A percentile compares a stretch with the other conserved stretches of the same genome.
phyloP scores from a whole-genome alignment of 352 stramenopile species.

The Lagenidium sp. region DNA sequence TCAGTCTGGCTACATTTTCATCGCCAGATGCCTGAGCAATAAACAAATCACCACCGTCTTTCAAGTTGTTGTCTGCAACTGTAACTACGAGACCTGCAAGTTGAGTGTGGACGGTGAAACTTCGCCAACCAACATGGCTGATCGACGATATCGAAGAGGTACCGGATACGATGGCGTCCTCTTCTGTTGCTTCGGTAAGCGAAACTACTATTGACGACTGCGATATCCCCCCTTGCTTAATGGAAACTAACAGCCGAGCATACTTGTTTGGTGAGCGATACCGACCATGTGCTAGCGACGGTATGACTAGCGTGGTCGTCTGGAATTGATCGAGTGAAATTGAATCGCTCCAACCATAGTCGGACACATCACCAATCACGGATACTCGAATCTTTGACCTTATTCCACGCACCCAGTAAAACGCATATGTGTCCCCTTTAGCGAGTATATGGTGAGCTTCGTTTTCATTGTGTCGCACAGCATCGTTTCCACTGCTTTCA shows the following conservation, averaged over 20 bases:
- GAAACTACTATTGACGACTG: conserved; percentile 64
- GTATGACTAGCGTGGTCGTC: conserved; percentile 36
- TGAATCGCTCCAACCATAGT: conserved; percentile 57
- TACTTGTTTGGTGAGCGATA: too few species aligned
- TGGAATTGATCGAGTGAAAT: conserved; percentile 43
- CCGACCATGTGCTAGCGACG: too few species aligned
- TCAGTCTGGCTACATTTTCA: conserved; percentile 56
- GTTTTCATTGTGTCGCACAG: conserved; percentile 13
- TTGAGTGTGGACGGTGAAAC: conserved; percentile 56
- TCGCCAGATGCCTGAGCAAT: too few species aligned
- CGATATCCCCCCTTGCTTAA: conserved; percentile 69
- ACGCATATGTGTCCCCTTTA: conserved; percentile 57
- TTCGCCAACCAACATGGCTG: conserved; percentile 36
- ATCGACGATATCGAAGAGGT: too few species aligned
- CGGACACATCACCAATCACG: conserved; percentile 26
- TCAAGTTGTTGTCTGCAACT: conserved; percentile 36
- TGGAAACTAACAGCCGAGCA: too few species aligned
- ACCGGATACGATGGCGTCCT: too few species aligned
- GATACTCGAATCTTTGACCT: conserved; percentile 46
- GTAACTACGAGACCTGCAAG: conserved; percentile 63
- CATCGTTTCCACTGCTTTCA: conserved; percentile 19
- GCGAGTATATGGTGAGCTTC: conserved; percentile 66
- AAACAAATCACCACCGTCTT: conserved; percentile 11
- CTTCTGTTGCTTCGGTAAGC: conserved; percentile 25
- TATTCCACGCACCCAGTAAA: conserved; percentile 64